Conservation (phyloP, 768 basidiomycete genomes). For the Panaeolus papilionaceus region DNA sequence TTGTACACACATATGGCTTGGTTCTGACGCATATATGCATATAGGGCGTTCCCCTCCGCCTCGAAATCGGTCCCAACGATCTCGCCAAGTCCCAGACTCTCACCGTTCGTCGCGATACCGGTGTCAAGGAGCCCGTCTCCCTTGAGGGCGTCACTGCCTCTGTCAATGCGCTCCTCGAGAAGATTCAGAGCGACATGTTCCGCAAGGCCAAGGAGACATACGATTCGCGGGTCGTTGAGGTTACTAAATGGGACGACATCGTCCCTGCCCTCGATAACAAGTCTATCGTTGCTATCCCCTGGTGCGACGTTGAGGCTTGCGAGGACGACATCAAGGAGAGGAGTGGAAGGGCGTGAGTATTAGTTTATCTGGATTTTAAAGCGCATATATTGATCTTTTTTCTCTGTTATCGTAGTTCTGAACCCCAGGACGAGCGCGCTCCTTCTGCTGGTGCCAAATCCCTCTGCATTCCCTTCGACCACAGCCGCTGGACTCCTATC, state of each 20-base stretch:
- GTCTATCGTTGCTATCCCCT: conserved; percentile 87
- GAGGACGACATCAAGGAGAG: conserved; percentile 99
- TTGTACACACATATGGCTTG: conserved; percentile 7
- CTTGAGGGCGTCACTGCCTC: conserved; percentile 47
- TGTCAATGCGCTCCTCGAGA: conserved; percentile 74
- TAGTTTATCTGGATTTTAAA: conserved; percentile 23
- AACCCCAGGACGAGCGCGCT: conserved; percentile 91
- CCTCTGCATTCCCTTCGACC: conserved; percentile 95
- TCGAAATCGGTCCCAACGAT: conserved; percentile 96
- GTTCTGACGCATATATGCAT: conserved; percentile 14
- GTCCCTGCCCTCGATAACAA: conserved; percentile 92
- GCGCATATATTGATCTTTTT: conserved; percentile 15
- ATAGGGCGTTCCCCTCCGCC: conserved; percentile 94
- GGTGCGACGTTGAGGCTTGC: conserved; percentile 93
- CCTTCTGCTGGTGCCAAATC: conserved; percentile 98
- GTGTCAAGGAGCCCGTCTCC: conserved; percentile 51
- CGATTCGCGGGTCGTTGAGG: conserved; percentile 69
- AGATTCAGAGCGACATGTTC: conserved; percentile 92
- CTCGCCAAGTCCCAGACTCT: conserved; percentile 82
- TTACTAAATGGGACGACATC: conserved; percentile 91
- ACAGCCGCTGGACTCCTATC: conserved; percentile 80
- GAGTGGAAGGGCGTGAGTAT: conserved; percentile 77
- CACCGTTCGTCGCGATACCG: conserved; percentile 78
- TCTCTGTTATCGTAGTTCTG: conserved; percentile 55
- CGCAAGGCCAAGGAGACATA: conserved; percentile 75